A percentile compares a stretch with the other conserved stretches of the same genome.
phyloP scores from a whole-genome alignment of 495 filamentous ascomycete genomes.

The Aspergillus kassunensis region DNA sequence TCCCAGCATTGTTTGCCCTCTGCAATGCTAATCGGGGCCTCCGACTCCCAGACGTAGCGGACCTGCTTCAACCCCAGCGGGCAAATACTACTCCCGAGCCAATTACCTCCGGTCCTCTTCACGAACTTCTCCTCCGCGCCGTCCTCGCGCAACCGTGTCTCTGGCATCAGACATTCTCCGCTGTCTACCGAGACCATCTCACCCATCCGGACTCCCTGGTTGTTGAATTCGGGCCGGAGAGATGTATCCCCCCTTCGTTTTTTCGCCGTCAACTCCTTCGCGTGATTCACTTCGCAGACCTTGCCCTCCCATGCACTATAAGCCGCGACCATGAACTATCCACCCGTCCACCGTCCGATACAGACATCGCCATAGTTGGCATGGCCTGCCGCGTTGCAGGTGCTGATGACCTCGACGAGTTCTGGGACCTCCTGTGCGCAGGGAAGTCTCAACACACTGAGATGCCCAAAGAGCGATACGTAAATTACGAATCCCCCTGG shows the following conservation, averaged over 20 bases:
- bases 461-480: conserved; percentile 35
- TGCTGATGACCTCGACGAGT: conserved; percentile 43
- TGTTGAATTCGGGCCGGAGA: conserved; percentile 39
- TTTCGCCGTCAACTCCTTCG: conserved; percentile 22
- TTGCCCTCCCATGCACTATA: conserved; percentile 6
- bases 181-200: conserved; percentile 13
- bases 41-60: conserved; percentile 36
- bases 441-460: conserved; percentile 42
- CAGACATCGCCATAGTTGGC: conserved; percentile 49
- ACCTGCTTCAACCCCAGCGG: conserved; percentile 25
- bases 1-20: conserved; percentile 10
- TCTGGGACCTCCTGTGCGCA: conserved; percentile 37
- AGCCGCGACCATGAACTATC: conserved; percentile 8
- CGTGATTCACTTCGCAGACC: conserved; percentile 20
- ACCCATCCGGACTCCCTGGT: conserved; percentile 19
- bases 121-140: conserved; percentile 29
- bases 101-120: conserved; percentile 16
- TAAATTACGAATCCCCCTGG: conserved; percentile 27
- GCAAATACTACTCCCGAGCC: conserved; percentile 22
- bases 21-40: conserved; percentile 14
- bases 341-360: conserved; percentile 11
- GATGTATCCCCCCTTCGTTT: conserved; percentile 37
- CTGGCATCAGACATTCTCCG: conserved; percentile 37
- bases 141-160: conserved; percentile 39
- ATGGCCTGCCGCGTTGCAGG: conserved; percentile 49